Conservation (phyloP, 169 alveolate genomes). For the Plasmodium sp. region DNA sequence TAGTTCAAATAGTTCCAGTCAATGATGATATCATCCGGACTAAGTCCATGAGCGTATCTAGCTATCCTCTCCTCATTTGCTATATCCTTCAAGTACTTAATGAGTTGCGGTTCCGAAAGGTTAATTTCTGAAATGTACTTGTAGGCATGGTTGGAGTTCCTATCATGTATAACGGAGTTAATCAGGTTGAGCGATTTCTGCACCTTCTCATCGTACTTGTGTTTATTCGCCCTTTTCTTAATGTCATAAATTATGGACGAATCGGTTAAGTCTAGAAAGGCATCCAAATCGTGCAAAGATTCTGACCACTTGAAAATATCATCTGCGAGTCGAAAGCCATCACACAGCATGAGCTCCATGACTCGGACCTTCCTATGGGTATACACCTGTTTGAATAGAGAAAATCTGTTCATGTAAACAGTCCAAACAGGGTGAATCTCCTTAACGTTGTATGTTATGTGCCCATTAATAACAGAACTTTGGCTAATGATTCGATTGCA, state of each 20-base stretch:
- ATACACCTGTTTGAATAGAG: slow-evolving; percentile 84
- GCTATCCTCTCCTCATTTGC: slow-evolving; percentile 64
- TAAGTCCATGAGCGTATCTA: slow-evolving; percentile 60
- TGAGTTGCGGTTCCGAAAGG: slow-evolving; percentile 52
- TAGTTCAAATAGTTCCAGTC: slow-evolving; percentile 72
- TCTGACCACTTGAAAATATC: slow-evolving; percentile 71
- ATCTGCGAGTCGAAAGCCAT: slow-evolving; percentile 72
- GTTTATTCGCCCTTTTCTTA: slow-evolving; percentile 14
- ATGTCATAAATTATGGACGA: slow-evolving; percentile 61
- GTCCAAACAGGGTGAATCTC: slow-evolving; percentile 83
- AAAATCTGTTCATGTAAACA: slow-evolving; percentile 84
- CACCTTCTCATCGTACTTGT: slow-evolving; percentile 23
- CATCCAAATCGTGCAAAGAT: slow-evolving; percentile 45
- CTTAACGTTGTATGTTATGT: slow-evolving; percentile 78
- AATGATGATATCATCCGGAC: slow-evolving; percentile 63
- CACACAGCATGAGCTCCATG: slow-evolving; percentile 86
- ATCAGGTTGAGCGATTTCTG: slow-evolving; percentile 39
- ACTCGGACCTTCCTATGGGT: slow-evolving; percentile 84
- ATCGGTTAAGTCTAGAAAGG: slow-evolving; percentile 59
- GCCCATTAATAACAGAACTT: slow-evolving; percentile 78
- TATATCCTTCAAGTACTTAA: slow-evolving; percentile 35
- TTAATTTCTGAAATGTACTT: slow-evolving; percentile 67
- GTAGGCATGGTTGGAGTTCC: slow-evolving; percentile 57
- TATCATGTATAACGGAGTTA: slow-evolving; percentile 69
- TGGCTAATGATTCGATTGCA: slow-evolving; percentile 74